Evolutionary conservation across 2,329 filamentous ascomycete genomes (phyloP).

Genomic region (Stagonosporopsis vannaccii): DNA sequence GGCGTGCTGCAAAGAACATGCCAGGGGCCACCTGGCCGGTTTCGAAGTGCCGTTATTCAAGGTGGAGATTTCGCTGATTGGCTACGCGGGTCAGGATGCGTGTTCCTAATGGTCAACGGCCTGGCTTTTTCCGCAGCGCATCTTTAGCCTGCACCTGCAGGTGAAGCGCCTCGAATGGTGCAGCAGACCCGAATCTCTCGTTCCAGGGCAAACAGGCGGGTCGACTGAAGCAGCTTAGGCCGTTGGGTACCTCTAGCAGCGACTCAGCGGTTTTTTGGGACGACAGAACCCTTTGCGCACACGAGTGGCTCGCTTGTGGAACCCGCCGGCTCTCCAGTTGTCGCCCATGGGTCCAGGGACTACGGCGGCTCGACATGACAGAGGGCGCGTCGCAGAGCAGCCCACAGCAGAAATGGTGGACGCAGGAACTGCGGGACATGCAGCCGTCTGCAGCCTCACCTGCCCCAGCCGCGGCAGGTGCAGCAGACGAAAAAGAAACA

Average conservation of each 20-base stretch:
- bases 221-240: constrained; percentile 5
- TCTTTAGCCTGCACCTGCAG: constrained; percentile 26
- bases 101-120: constrained; percentile 26
- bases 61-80: constrained; percentile 34
- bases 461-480: constrained; percentile 2
- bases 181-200: constrained; percentile 18
- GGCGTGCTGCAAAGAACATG: constrained; percentile 17
- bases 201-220: constrained; percentile 15
- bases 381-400: constrained; percentile 23
- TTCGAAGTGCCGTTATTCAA: constrained; percentile 18
- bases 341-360: constrained; percentile 15
- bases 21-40: constrained; percentile 20
- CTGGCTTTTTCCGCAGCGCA: constrained; percentile 2
- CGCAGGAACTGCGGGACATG: constrained; percentile 1
- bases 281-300: constrained; percentile 16
- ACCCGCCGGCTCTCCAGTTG: constrained; percentile 18
- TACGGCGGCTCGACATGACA: constrained; percentile 18
- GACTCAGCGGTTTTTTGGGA: constrained; percentile 19
- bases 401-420: constrained; percentile 6
- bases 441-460: constrained; percentile 9
- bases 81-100: constrained; percentile 29
- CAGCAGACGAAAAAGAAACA: constrained; percentile 11
- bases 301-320: constrained; percentile 15
- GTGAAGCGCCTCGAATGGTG: constrained; percentile 21
- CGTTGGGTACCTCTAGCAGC: constrained; percentile 17